Evolutionary conservation across 257 asterid species (phyloP).

Genomic region (Solanum stenotomum): DNA sequence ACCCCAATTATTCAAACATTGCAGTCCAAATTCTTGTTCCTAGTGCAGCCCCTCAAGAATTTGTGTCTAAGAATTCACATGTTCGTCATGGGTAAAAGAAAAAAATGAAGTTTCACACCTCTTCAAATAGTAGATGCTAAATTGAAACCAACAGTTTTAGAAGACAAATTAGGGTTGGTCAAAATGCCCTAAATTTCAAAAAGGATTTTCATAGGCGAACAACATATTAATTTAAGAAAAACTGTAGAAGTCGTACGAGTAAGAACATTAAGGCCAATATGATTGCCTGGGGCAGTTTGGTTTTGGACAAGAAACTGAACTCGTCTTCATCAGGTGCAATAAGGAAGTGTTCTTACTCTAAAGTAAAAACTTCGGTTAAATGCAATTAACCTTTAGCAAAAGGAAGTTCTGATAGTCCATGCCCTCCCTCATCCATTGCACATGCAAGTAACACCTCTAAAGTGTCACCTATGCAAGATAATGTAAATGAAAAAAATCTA

Average conservation of each 20-base stretch:
- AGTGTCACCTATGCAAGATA: slow-evolving; percentile 13
- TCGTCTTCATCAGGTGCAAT: slow-evolving; percentile 25
- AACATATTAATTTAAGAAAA: slow-evolving; percentile 49
- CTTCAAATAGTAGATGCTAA: slow-evolving; percentile 28
- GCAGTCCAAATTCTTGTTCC: slow-evolving; percentile 11
- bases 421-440: slow-evolving; percentile 5
- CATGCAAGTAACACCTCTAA: neutral
- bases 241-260: slow-evolving; percentile 39
- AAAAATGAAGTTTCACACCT: slow-evolving; percentile 18
- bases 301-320: slow-evolving; percentile 41
- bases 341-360: slow-evolving; percentile 28
- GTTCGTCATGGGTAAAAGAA: slow-evolving; percentile 8
- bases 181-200: slow-evolving; percentile 33
- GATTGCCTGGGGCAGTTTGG: slow-evolving; percentile 59
- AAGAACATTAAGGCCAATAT: slow-evolving; percentile 62
- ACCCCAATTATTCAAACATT: slow-evolving; percentile 7
- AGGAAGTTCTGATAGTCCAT: slow-evolving; percentile 1
- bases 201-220: slow-evolving; percentile 58
- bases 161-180: slow-evolving; percentile 28
- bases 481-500: slow-evolving; percentile 10
- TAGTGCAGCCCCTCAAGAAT: slow-evolving; percentile 7
- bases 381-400: neutral
- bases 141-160: slow-evolving; percentile 12
- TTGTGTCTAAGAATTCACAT: slow-evolving; percentile 5
- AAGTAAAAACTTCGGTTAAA: slow-evolving; percentile 13